Evolutionary conservation across 495 filamentous ascomycete species (phyloP).

Genomic region (Aspergillus homomorphus): DNA sequence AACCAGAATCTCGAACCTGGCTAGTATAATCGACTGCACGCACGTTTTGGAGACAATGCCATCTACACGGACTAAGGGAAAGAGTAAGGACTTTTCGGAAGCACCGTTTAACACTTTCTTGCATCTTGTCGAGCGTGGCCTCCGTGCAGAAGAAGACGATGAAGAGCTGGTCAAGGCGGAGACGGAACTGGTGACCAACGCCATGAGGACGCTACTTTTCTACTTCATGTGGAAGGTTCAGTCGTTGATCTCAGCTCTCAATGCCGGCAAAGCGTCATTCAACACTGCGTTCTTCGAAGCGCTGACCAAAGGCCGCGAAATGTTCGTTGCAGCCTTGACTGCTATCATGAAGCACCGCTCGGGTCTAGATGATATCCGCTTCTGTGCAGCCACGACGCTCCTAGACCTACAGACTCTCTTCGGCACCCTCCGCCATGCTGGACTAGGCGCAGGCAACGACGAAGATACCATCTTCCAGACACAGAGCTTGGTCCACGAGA

Average conservation of each 20-base stretch:
- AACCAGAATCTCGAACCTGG: conserved; percentile 78
- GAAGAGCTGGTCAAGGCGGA: conserved; percentile 66
- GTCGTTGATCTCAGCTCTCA: conserved; percentile 36
- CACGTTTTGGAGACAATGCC: conserved; percentile 64
- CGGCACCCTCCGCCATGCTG: conserved; percentile 58
- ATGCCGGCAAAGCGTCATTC: conserved; percentile 44
- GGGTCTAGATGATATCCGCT: conserved; percentile 69
- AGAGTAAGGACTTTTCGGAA: conserved; percentile 41
- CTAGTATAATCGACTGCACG: conserved; percentile 73
- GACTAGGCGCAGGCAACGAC: conserved; percentile 41
- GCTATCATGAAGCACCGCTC: conserved; percentile 56
- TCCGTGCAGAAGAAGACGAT: conserved; percentile 53
- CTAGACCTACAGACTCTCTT: conserved; percentile 83
- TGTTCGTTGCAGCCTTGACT: conserved; percentile 59
- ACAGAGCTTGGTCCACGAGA: conserved; percentile 60
- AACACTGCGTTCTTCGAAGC: conserved; percentile 49
- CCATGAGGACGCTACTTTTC: conserved; percentile 70
- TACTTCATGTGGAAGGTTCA: conserved; percentile 96
- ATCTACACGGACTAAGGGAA: conserved; percentile 43
- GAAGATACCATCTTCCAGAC: conserved; percentile 50
- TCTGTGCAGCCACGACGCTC: conserved; percentile 68
- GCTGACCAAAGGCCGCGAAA: conserved; percentile 42
- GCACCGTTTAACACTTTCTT: conserved; percentile 67
- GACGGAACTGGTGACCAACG: conserved; percentile 68
- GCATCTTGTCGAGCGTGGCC: conserved; percentile 63